Percentiles rank a stretch among this genome's conserved stretches.
Conservation (phyloP, 257 asterid genomes). For the Craterostigma plantagineum region DNA sequence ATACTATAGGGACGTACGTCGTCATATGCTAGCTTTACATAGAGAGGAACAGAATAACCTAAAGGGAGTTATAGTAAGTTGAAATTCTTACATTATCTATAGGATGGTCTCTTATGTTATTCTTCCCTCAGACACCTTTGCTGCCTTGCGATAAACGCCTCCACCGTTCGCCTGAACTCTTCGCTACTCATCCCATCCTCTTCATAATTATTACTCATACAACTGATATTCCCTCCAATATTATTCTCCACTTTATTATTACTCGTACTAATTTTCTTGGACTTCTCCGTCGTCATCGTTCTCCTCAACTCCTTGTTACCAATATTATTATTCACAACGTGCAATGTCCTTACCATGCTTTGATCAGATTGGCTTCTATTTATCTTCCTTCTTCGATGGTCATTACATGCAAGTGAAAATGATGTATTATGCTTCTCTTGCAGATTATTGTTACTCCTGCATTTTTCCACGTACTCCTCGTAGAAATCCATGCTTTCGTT, state of each 20-base stretch:
- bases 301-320: conserved; percentile 25
- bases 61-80: too few species aligned
- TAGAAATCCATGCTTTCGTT: conserved; percentile 23
- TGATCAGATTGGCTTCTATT: conserved; percentile 31
- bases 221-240: too few species aligned
- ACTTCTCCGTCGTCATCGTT: conserved; percentile 24
- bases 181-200: conserved; percentile 63
- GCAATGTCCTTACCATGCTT: conserved; percentile 8
- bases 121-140: conserved; percentile 72
- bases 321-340: too few species aligned
- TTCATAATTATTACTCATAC: too few species aligned
- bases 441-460: conserved; percentile 14
- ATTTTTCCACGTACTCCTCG: conserved; percentile 44
- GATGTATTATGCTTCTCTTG: conserved; percentile 8
- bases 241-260: too few species aligned
- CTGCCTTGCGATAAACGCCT: conserved; percentile 79
- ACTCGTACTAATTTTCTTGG: too few species aligned
- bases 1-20: too few species aligned
- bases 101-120: neutral
- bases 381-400: conserved; percentile 11
- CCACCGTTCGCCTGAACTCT: conserved; percentile 67
- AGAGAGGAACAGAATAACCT: too few species aligned
- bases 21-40: too few species aligned
- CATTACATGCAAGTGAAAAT: neutral
- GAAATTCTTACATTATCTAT: too few species aligned